These are phyloP conservation scores for Cantharellus cinnabarinus DNA, from an alignment of 768 basidiomycete genomes.

Conservation along the genomic window DNA sequence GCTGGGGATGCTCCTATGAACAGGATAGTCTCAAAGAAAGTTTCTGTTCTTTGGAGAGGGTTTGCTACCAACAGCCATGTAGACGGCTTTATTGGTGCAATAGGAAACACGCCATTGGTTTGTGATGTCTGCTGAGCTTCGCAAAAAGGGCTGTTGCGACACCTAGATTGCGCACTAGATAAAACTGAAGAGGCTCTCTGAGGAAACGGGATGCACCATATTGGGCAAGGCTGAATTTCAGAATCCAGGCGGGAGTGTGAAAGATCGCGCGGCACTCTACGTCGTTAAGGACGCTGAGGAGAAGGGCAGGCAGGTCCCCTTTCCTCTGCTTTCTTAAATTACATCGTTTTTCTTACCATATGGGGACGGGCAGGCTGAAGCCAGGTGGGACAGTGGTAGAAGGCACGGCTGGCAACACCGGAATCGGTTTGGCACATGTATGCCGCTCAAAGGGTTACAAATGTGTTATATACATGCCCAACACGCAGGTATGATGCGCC, in stretches of 20 bases:
- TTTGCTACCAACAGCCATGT: constrained; percentile 15
- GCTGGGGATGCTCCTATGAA: no score
- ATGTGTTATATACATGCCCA: constrained; percentile 98
- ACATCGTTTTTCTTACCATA: neutral
- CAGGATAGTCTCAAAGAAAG: neutral
- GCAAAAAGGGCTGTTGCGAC: neutral
- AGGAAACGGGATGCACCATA: constrained; percentile 64
- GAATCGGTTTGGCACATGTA: constrained; percentile 88
- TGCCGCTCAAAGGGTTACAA: constrained; percentile 85
- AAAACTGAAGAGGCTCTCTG: constrained; percentile 57
- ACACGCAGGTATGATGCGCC: constrained; percentile 44
- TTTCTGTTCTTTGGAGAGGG: neutral
- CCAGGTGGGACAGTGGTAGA: constrained; percentile 96
- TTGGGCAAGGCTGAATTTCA: constrained; percentile 97
- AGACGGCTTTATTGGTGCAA: constrained; percentile 66
- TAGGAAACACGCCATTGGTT: constrained; percentile 89
- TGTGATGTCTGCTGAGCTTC: constrained; percentile 12
- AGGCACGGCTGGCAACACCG: constrained; percentile 96
- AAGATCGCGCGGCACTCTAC: constrained; percentile 89
- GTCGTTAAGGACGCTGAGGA: constrained; percentile 74
- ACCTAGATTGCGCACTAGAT: constrained; percentile 31
- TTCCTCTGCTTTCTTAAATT: neutral
- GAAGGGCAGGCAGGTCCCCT: constrained; percentile 42
- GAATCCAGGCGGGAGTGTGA: constrained; percentile 94
- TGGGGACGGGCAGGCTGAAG: constrained; percentile 32